phyloP scores from a whole-genome alignment of 306 rosid genomes.

The Corylus americana region DNA sequence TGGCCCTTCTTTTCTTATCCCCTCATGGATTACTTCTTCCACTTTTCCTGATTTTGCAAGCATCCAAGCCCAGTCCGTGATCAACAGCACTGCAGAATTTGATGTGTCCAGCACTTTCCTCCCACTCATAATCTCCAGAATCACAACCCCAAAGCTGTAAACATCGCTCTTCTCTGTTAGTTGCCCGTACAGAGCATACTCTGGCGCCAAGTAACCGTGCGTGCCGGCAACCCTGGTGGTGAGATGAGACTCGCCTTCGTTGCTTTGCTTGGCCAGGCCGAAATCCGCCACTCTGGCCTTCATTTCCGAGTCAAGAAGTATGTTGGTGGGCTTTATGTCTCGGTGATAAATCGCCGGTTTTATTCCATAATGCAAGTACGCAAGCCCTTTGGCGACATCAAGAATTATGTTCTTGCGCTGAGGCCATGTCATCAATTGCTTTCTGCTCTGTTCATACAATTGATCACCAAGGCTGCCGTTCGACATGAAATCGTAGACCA shows the following conservation, averaged over 20 bases:
- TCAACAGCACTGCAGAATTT: constrained; percentile 42
- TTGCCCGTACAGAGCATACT: constrained; percentile 79
- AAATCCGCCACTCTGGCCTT: constrained; percentile 75
- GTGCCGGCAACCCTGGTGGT: constrained; percentile 87
- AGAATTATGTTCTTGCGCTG: constrained; percentile 69
- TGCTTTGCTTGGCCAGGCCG: constrained; percentile 68
- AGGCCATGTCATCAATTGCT: constrained; percentile 65
- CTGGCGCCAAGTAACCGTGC: constrained; percentile 79
- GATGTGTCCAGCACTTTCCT: constrained; percentile 64
- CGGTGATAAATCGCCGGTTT: constrained; percentile 81
- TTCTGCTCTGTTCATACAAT: constrained; percentile 28
- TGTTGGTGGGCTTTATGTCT: constrained; percentile 71
- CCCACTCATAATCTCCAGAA: constrained; percentile 80
- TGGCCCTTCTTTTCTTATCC: constrained; percentile 55
- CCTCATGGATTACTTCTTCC: constrained; percentile 51
- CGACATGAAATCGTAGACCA: constrained; percentile 76
- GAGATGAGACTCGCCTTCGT: constrained; percentile 64
- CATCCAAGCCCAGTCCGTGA: constrained; percentile 91
- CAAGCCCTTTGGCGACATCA: constrained; percentile 83
- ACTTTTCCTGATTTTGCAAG: constrained; percentile 48
- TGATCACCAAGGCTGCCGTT: constrained; percentile 64
- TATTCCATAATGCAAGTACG: constrained; percentile 70
- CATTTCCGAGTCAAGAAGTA: constrained; percentile 69
- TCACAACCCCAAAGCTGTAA: constrained; percentile 76
- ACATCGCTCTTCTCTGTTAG: constrained; percentile 77